Evolutionary conservation across 2,329 filamentous ascomycete genomes (phyloP), one percentile per base, ranked within the genome.

Genomic region (Tricladium varicosporioides): DNA sequence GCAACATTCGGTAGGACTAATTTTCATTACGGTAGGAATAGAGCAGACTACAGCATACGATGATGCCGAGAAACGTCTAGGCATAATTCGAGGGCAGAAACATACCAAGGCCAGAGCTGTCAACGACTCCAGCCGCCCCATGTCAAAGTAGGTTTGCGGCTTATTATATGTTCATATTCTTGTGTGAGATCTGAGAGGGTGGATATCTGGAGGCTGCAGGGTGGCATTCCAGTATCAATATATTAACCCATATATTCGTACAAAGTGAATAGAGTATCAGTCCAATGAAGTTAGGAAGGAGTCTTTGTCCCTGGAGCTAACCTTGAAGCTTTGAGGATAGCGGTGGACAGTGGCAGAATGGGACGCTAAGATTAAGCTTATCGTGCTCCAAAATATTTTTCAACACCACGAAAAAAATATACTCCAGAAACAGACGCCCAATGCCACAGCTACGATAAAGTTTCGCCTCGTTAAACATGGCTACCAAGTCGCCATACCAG

Each of bases 401-500:
- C 33, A 32, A 48, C 52, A 48, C 31, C 32, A 18, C 43, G 32
- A 40, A 40, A 14, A 15, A 32, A 13, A 48, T 49, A 44, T 52
- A 33, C 42, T 16, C 18, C 1, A 7, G 9, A n/a, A 9, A 48
- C 14, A 10, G 13, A 19, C 13, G 14, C 15, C 8, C 47, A 31
- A n/a, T 27, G n/a, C 9, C 33, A 11, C 19, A 15, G 5, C 27
- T n/a, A n/a, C 15, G 19, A 10, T 32, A 19, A 9, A 33, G 10
- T 5, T 36, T 8, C 15, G n/a, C 19, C 5, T 16, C 19, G 22
- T 16, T 53, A 50, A 73, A 60, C 55, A 85, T 88, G 85, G 81
- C 85, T 54, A 81, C 76, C 60, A 85, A 84, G 72, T 76, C 83
- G 58, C 78, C 82, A 15, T 78, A 83, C 66, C 95, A 92, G 79